Conservation (phyloP, 192 early-diverging fungal species). For the Rhizoclosmatium sp. region DNA sequence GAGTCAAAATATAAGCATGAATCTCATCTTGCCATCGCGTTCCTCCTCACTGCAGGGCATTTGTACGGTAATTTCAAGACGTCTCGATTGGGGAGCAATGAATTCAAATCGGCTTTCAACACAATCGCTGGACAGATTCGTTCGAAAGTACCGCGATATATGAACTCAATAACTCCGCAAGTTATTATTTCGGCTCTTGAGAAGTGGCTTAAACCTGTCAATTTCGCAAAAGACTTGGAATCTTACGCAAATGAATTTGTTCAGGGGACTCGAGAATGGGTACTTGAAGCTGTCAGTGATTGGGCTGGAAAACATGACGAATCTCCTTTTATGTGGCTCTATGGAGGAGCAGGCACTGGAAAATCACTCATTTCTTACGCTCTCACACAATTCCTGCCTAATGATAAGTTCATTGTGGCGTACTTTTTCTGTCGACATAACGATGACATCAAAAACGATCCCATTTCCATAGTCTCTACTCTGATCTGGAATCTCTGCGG, state of each 20-base stretch:
- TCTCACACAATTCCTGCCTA: slow-evolving; percentile 10
- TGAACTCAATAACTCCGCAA: neutral
- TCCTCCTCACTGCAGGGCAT: slow-evolving; percentile 16
- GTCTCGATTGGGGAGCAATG: neutral
- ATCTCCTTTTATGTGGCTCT: neutral
- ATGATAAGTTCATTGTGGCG: slow-evolving; percentile 29
- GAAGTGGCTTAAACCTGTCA: neutral
- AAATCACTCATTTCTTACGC: neutral
- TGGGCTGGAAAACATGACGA: neutral
- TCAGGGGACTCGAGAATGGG: neutral
- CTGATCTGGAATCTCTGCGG: slow-evolving; percentile 17
- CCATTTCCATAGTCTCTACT: slow-evolving; percentile 5
- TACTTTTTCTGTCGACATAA: slow-evolving; percentile 43
- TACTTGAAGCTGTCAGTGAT: neutral
- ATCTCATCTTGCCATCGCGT: neutral
- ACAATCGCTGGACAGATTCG: neutral
- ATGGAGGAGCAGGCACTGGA: neutral
- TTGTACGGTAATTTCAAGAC: slow-evolving; percentile 18
- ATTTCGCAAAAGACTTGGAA: neutral
- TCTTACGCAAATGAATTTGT: neutral
- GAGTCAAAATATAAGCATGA: neutral
- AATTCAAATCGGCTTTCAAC: slow-evolving; percentile 1
- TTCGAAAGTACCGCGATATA: neutral
- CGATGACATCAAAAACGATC: slow-evolving; percentile 21
- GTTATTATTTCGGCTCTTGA: neutral